Percentiles rank a stretch among this genome's conserved stretches.
Evolutionary conservation across 2,329 filamentous ascomycete genomes (phyloP).

Genomic region (Torrubiellomyces zombiae): DNA sequence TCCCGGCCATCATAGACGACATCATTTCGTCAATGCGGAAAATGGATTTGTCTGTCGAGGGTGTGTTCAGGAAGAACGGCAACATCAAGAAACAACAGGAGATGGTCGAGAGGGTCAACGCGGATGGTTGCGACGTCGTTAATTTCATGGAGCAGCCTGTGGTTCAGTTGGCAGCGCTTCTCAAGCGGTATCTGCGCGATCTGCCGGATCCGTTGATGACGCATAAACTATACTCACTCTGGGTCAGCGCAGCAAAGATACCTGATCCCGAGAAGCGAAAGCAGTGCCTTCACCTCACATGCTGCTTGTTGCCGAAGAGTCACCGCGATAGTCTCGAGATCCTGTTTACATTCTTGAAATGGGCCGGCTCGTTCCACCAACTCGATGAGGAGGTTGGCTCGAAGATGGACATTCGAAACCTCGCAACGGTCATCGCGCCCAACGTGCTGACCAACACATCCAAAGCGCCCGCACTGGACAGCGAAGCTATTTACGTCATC

Average conservation of each 20-base stretch:
- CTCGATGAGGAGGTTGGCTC: conserved; percentile 93
- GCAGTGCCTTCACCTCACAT: conserved; percentile 75
- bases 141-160: conserved; percentile 80
- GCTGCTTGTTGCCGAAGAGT: conserved; percentile 80
- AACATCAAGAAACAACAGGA: conserved; percentile 92
- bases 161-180: conserved; percentile 79
- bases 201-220: conserved; percentile 90
- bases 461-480: conserved; percentile 53
- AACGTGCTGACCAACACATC: conserved; percentile 70
- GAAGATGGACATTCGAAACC: conserved; percentile 97
- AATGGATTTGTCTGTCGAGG: conserved; percentile 98
- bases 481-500: conserved; percentile 84
- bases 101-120: conserved; percentile 71
- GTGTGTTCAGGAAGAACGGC: conserved; percentile 96
- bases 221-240: conserved; percentile 82
- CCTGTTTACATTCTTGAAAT: conserved; percentile 88
- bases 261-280: conserved; percentile 65
- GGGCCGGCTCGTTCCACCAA: conserved; percentile 93
- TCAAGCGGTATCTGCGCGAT: conserved; percentile 91
- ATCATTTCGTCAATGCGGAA: conserved; percentile 88
- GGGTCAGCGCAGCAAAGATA: conserved; percentile 81
- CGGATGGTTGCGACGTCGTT: conserved; percentile 67
- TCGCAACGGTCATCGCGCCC: conserved; percentile 91
- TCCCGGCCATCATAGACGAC: conserved; percentile 91
- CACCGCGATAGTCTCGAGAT: conserved; percentile 93